A percentile compares a stretch with the other conserved stretches of the same genome.
These are phyloP conservation scores for Thermothelomyces thermophilus DNA, from an alignment of 2,329 filamentous ascomycete genomes.

Conservation along the genomic window DNA sequence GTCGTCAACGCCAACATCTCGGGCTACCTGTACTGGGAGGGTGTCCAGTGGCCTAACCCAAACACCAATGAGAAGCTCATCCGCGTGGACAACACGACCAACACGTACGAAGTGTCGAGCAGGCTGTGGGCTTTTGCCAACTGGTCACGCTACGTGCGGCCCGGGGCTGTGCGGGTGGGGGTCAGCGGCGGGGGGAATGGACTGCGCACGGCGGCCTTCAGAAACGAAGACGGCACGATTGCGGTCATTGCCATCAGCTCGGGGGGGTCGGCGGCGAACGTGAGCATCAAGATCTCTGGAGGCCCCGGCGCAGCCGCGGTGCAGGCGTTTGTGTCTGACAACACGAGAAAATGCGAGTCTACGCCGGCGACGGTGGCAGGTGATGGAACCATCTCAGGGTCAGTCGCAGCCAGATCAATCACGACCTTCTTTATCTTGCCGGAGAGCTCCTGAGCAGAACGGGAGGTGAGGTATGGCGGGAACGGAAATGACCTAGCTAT, in stretches of 20 bases:
- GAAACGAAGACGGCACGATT: constrained; percentile 31
- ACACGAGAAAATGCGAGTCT: constrained; percentile 12
- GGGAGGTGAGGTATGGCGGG: not conserved
- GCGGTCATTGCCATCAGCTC: constrained; percentile 29
- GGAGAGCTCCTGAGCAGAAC: not conserved
- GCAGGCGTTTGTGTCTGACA: constrained; percentile 21
- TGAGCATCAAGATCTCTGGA: constrained; percentile 1
- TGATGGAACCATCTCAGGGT: constrained; percentile 26
- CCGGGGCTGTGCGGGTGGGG: constrained; percentile 26
- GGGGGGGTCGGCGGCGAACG: not conserved
- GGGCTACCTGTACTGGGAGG: constrained; percentile 45
- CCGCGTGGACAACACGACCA: constrained; percentile 19
- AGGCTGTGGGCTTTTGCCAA: constrained; percentile 29
- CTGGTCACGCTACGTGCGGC: constrained; percentile 29
- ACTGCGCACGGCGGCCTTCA: constrained; percentile 25
- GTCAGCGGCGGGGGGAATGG: constrained; percentile 18
- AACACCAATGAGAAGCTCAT: constrained; percentile 28
- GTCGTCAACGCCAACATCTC: constrained; percentile 42
- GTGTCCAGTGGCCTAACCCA: constrained; percentile 23
- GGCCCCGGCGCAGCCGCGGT: not conserved
- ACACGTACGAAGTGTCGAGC: constrained; percentile 23
- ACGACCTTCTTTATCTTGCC: constrained; percentile 22
- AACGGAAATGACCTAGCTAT: not conserved
- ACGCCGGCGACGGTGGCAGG: constrained; percentile 19
- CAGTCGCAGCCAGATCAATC: constrained; percentile 29